Evolutionary conservation across 1,139 yeast species (phyloP).

Genomic region (Scheffersomyces illinoinensis): DNA sequence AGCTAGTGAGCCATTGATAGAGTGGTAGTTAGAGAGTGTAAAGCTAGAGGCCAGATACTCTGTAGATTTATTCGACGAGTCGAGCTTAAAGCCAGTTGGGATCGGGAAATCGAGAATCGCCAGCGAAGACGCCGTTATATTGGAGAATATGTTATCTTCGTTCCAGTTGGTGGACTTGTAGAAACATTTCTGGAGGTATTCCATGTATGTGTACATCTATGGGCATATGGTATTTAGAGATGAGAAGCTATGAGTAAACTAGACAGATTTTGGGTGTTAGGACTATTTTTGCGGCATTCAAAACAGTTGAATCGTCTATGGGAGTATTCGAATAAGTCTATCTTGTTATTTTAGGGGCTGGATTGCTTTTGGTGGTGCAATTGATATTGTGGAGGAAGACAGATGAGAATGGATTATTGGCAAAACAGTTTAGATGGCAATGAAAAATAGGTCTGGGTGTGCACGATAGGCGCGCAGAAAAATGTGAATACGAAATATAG

Average conservation of each 20-base stretch:
- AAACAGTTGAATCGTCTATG: background rate
- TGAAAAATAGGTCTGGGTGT: background rate
- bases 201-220: conserved; percentile 80
- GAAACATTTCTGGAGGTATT: conserved; percentile 73
- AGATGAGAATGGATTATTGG: background rate
- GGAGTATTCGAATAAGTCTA: background rate
- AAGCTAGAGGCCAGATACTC: conserved; percentile 74
- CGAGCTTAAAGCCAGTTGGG: conserved; percentile 69
- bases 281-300: background rate
- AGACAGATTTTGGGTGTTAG: background rate
- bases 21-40: conserved; percentile 65
- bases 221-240: background rate
- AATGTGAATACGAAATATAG: background rate
- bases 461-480: background rate
- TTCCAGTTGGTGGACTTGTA: conserved; percentile 73
- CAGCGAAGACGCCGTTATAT: conserved; percentile 67
- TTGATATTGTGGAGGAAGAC: background rate
- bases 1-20: conserved; percentile 80
- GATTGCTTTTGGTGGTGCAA: background rate
- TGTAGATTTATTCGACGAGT: conserved; percentile 72
- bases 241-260: background rate
- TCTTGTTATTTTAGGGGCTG: background rate
- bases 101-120: conserved; percentile 72
- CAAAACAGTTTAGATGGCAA: background rate
- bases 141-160: conserved; percentile 72